These are phyloP conservation scores for Gossypium laxum DNA, from an alignment of 441 rosid genomes.

Conservation along the genomic window DNA sequence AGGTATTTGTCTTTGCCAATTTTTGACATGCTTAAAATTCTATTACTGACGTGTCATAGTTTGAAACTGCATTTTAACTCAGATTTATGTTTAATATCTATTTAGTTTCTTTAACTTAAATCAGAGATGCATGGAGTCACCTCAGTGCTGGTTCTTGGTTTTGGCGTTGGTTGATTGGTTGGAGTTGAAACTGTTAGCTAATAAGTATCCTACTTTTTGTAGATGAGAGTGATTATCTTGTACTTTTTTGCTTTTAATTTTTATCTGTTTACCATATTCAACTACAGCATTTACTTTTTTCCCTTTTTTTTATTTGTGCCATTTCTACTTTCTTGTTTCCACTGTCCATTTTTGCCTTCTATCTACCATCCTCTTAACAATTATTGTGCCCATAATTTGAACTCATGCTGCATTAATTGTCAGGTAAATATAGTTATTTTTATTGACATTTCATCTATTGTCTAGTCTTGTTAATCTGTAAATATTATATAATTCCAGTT, in stretches of 20 bases:
- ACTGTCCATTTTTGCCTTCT: not conserved
- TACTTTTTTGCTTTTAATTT: not conserved
- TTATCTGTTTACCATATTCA: not conserved
- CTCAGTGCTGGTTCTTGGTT: slow-evolving; percentile 44
- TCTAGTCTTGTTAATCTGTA: not conserved
- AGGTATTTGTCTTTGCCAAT: not conserved
- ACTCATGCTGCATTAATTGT: not conserved
- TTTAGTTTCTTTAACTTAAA: slow-evolving; percentile 43
- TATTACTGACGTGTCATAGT: slow-evolving; percentile 8
- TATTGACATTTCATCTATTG: slow-evolving; percentile 1
- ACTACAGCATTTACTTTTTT: not conserved
- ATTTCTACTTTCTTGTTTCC: not conserved
- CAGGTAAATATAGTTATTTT: not conserved
- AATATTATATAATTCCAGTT: not conserved
- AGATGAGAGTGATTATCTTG: slow-evolving; percentile 8
- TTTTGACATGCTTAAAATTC: not conserved
- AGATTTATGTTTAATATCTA: slow-evolving; percentile 14
- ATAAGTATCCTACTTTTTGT: slow-evolving; percentile 47
- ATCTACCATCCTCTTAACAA: not conserved
- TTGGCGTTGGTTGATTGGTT: slow-evolving; percentile 38
- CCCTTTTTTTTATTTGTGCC: not conserved
- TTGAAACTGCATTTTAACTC: slow-evolving; percentile 17
- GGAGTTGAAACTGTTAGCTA: slow-evolving; percentile 33
- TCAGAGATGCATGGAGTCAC: slow-evolving; percentile 47
- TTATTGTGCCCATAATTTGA: not conserved